Evolutionary conservation across 345 rosid species (phyloP), one percentile per base, ranked within the genome.

Genomic region (Ceriops zippeliana): DNA sequence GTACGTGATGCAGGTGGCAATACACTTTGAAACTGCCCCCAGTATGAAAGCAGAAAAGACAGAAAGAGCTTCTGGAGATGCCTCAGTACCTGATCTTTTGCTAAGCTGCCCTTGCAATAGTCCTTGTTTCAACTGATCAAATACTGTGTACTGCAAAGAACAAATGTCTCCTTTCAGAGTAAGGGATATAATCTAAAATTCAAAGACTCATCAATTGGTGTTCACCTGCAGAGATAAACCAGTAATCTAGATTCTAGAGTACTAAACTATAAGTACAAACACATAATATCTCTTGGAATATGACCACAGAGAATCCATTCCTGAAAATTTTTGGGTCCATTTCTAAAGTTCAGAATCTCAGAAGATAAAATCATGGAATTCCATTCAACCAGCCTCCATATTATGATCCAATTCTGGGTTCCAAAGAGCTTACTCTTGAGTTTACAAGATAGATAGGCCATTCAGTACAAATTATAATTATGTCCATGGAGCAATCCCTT

Each of bases 101-200:
- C 52, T 66, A 17, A 70, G 79, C 35, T 70, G 53, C 11, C 37
- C 51, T 51, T 54, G 46, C 71, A 76, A 16, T 30, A 76, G 60
- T 32, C 72, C 66, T 42, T 42, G 68, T 61, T 76, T 76, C 79
- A 76, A 66, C 66, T 76, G 79, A 76, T 76, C 79, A 70, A 76
- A 76, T 52, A 56, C 75, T 59, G 79, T 76, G 68, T 70, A 76
- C 79, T 76, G 71, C 42, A 67, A 62, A 59, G 31, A n/a, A 32
- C 20, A 68, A 10, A 68, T 37, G 32, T 21, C 16, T 16, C 21
- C 9, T 19, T 32, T 56, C 59, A 57, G 60, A 42, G 31, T 28
- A 24, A 53, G 6, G 5, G 11, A 46, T 16, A 49, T 10, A 49
- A 20, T 66, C 34, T 15, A 11, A 57, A 60, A 64, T 38, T 56